phyloP scores from a whole-genome alignment of 768 basidiomycete genomes.

The Amanita subjunquillea region DNA sequence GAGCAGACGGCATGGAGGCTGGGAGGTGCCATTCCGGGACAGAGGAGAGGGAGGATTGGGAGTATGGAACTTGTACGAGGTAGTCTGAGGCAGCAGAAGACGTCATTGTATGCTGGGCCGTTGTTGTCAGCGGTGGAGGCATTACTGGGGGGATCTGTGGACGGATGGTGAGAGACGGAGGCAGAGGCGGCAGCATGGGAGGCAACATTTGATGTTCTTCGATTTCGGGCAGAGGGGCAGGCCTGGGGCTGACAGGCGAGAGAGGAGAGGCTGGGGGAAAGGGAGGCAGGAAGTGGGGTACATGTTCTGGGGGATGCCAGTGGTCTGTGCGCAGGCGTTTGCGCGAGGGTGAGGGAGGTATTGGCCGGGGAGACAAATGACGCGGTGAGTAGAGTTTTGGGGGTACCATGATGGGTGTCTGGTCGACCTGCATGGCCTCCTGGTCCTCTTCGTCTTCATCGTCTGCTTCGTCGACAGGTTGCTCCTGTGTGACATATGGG shows the following conservation, averaged over 20 bases:
- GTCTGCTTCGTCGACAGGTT: constrained; percentile 10
- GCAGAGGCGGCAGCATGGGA: not conserved
- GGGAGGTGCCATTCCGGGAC: constrained; percentile 67
- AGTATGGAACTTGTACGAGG: constrained; percentile 62
- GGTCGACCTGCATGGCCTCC: constrained; percentile 24
- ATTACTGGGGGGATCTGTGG: not conserved
- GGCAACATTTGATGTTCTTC: constrained; percentile 26
- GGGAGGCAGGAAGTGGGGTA: constrained; percentile 60
- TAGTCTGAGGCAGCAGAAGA: constrained; percentile 56
- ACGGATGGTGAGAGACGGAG: not conserved
- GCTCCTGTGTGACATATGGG: constrained; percentile 21
- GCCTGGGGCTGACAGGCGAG: constrained; percentile 18
- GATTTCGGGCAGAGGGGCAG: constrained; percentile 18
- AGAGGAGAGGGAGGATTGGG: constrained; percentile 56
- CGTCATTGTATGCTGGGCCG: constrained; percentile 27
- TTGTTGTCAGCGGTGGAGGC: not conserved
- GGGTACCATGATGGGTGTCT: constrained; percentile 1
- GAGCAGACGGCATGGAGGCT: constrained; percentile 18
- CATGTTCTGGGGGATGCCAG: constrained; percentile 54
- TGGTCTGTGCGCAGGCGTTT: constrained; percentile 46
- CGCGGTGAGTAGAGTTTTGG: constrained; percentile 11
- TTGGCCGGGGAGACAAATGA: constrained; percentile 20
- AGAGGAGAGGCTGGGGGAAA: constrained; percentile 39
- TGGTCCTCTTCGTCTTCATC: constrained; percentile 17
- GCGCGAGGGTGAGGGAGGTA: constrained; percentile 42